Evolutionary conservation across 2,329 filamentous ascomycete genomes (phyloP).

Genomic region (Penicillium sp.): DNA sequence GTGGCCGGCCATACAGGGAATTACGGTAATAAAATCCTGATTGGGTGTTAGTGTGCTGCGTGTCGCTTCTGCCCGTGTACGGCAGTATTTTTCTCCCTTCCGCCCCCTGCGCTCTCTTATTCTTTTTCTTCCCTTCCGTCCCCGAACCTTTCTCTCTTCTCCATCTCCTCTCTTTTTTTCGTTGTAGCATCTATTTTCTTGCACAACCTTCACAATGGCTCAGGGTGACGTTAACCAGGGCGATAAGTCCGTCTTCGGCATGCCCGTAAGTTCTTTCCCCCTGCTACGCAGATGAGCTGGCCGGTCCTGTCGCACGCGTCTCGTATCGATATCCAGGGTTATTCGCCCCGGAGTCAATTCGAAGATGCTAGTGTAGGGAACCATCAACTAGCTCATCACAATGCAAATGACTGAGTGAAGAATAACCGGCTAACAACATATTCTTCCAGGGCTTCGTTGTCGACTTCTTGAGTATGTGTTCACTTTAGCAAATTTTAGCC

Average conservation of each 20-base stretch:
- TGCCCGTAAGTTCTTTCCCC: slow-evolving; percentile 44
- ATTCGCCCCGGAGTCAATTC: not conserved
- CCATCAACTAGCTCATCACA: not conserved
- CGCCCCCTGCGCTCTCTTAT: slow-evolving; percentile 43
- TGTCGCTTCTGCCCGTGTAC: slow-evolving; percentile 40
- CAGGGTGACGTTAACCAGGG: slow-evolving; percentile 50
- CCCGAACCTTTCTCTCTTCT: slow-evolving; percentile 35
- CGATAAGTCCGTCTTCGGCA: slow-evolving; percentile 57
- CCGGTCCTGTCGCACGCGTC: not conserved
- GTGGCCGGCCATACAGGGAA: slow-evolving; percentile 13
- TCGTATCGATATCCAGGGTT: not conserved
- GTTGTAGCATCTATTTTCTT: slow-evolving; percentile 42
- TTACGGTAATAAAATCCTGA: slow-evolving; percentile 20
- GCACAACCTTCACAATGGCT: slow-evolving; percentile 47
- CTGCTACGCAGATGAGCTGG: slow-evolving; percentile 4
- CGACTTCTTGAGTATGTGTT: slow-evolving; percentile 95
- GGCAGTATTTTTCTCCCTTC: slow-evolving; percentile 41
- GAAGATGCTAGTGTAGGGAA: not conserved
- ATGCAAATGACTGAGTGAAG: not conserved
- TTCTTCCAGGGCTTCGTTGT: slow-evolving; percentile 78
- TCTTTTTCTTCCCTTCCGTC: slow-evolving; percentile 45
- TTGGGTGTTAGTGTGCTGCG: slow-evolving; percentile 30
- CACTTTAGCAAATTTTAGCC: slow-evolving; percentile 4
- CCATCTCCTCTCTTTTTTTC: slow-evolving; percentile 41
- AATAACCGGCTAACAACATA: slow-evolving; percentile 28